These are phyloP conservation scores for Termitomyces sp. DNA, from an alignment of 768 basidiomycete genomes.

Conservation along the genomic window DNA sequence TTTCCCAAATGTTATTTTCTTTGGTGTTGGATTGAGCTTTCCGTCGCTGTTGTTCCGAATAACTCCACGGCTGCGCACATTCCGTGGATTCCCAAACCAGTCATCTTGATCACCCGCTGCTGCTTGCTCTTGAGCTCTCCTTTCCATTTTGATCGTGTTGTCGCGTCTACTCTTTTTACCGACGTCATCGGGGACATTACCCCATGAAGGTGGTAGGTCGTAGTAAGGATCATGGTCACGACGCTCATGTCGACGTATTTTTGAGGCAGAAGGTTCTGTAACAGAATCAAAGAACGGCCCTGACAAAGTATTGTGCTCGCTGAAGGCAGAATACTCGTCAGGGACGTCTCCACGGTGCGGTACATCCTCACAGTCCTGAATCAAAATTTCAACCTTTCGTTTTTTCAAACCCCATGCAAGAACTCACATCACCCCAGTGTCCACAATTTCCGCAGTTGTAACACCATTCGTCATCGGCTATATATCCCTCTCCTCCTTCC, in stretches of 20 bases:
- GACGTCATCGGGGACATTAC: slow-evolving; percentile 49
- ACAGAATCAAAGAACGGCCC: slow-evolving; percentile 61
- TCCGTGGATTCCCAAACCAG: slow-evolving; percentile 50
- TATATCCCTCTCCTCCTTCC: slow-evolving; percentile 74
- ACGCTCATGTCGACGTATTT: slow-evolving; percentile 24
- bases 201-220: slow-evolving; percentile 38
- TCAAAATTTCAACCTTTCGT: neutral
- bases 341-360: slow-evolving; percentile 35
- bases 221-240: slow-evolving; percentile 39
- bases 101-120: slow-evolving; percentile 53
- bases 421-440: slow-evolving; percentile 75
- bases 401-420: neutral
- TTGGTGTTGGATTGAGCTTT: slow-evolving; percentile 14
- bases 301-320: slow-evolving; percentile 48
- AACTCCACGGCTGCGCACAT: slow-evolving; percentile 9
- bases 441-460: slow-evolving; percentile 72
- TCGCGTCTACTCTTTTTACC: slow-evolving; percentile 62
- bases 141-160: slow-evolving; percentile 49
- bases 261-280: slow-evolving; percentile 22
- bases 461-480: slow-evolving; percentile 72
- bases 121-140: slow-evolving; percentile 34
- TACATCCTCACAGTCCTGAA: slow-evolving; percentile 55
- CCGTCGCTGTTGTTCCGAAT: slow-evolving; percentile 3
- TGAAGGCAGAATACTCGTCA: slow-evolving; percentile 61
- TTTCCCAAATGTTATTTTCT: slow-evolving; percentile 30